Conservation (phyloP, 805 yeast species). For the Cyberlindnera mycetangii region DNA sequence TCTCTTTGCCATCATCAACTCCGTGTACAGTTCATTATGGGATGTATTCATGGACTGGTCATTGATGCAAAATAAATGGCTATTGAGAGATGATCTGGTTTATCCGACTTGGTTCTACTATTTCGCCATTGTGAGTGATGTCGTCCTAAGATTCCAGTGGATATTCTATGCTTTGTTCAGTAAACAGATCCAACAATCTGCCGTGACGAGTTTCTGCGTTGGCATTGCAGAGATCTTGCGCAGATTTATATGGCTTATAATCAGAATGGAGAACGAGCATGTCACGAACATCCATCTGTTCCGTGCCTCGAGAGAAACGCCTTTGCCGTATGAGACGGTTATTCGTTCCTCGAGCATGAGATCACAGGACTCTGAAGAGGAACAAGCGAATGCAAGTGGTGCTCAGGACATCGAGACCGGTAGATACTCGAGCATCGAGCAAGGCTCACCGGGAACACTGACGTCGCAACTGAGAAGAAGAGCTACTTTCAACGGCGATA, state of each 20-base stretch:
- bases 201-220: slow-evolving; percentile 76
- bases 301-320: slow-evolving; percentile 84
- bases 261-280: slow-evolving; percentile 96
- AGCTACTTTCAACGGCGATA: slow-evolving; percentile 22
- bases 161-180: slow-evolving; percentile 80
- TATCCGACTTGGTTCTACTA: slow-evolving; percentile 65
- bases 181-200: slow-evolving; percentile 79
- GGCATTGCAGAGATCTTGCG: slow-evolving; percentile 81
- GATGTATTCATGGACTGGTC: slow-evolving; percentile 97
- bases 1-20: slow-evolving; percentile 68
- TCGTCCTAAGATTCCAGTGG: slow-evolving; percentile 86
- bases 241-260: slow-evolving; percentile 84
- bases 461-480: slow-evolving; percentile 14
- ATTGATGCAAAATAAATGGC: slow-evolving; percentile 60
- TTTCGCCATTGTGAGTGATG: slow-evolving; percentile 68
- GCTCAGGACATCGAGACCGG: slow-evolving; percentile 9
- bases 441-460: neutral
- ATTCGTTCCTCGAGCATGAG: slow-evolving; percentile 26
- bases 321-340: slow-evolving; percentile 70
- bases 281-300: slow-evolving; percentile 82
- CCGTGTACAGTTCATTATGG: slow-evolving; percentile 73
- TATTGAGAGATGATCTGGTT: slow-evolving; percentile 71
- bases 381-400: slow-evolving; percentile 1
- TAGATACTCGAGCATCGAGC: slow-evolving; percentile 2
- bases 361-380: slow-evolving; percentile 9